Conservation (phyloP, 75 land plant genomes). For the Picea glauca region DNA sequence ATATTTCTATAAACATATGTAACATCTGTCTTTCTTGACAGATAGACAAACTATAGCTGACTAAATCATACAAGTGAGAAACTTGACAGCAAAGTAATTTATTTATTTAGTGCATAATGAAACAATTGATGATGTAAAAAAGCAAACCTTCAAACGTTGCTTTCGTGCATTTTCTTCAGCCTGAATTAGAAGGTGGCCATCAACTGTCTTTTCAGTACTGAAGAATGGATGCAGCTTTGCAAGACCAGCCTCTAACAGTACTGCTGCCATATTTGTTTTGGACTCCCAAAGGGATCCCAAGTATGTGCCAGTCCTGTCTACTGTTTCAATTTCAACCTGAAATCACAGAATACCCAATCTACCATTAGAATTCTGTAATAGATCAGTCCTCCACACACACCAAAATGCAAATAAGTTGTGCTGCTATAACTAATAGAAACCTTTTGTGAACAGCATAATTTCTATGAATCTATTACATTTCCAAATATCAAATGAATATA, state of each 20-base stretch:
- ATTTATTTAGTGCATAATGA: not conserved
- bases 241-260: slow-evolving; percentile 84
- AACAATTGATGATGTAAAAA: not conserved
- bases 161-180: slow-evolving; percentile 88
- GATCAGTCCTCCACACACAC: not conserved
- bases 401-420: not conserved
- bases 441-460: not conserved
- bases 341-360: not conserved
- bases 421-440: slow-evolving; percentile 1
- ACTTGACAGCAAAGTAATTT: not conserved
- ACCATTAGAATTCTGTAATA: not conserved
- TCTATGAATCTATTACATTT: not conserved
- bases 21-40: not conserved
- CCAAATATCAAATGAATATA: not conserved
- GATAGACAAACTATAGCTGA: not conserved
- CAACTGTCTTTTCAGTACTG: slow-evolving; percentile 71
- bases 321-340: slow-evolving; percentile 94
- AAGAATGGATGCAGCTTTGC: slow-evolving; percentile 89
- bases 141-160: slow-evolving; percentile 68
- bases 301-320: slow-evolving; percentile 93
- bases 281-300: slow-evolving; percentile 92
- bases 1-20: not conserved
- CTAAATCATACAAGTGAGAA: too few species aligned
- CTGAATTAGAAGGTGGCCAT: slow-evolving; percentile 71
- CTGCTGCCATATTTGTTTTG: slow-evolving; percentile 65